These are phyloP conservation scores for Mycotypha africana DNA, from an alignment of 371 early-diverging fungal species.

Conservation along the genomic window DNA sequence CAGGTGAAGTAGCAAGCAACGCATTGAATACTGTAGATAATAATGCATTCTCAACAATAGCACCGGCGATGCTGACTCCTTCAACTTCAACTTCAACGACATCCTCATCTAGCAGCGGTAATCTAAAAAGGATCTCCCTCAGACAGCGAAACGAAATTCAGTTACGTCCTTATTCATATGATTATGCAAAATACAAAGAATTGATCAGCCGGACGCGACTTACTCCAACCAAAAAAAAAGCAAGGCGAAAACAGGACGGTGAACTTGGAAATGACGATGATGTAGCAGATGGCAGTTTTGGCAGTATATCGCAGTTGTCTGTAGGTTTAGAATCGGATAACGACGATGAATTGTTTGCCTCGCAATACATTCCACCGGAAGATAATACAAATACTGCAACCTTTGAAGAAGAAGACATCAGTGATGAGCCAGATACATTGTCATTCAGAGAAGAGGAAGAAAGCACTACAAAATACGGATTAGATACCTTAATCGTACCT, in stretches of 20 bases:
- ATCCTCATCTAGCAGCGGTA: no score
- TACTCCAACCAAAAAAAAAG: no score
- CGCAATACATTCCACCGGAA: not conserved
- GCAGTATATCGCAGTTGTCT: no score
- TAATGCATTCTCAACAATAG: no score
- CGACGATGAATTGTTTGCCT: not conserved
- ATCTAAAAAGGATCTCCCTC: not conserved
- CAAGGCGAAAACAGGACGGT: no score
- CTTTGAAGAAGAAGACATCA: no score
- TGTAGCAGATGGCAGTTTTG: no score
- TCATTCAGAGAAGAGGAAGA: not conserved
- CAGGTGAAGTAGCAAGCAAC: not conserved
- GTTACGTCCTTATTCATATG: conserved; percentile 4
- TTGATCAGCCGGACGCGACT: no score
- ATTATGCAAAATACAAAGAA: conserved; percentile 1
- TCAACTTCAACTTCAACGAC: not conserved
- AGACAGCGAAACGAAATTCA: conserved; percentile 8
- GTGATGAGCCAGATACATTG: no score
- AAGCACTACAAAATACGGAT: not conserved
- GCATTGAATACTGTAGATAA: not conserved
- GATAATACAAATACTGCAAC: no score
- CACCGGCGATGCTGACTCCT: not conserved
- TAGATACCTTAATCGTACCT: not conserved
- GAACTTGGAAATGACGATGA: no score
- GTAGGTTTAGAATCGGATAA: no score